Base-by-base conservation (phyloP, 129 eudicot species). In the Lactuca saligna region DNA sequence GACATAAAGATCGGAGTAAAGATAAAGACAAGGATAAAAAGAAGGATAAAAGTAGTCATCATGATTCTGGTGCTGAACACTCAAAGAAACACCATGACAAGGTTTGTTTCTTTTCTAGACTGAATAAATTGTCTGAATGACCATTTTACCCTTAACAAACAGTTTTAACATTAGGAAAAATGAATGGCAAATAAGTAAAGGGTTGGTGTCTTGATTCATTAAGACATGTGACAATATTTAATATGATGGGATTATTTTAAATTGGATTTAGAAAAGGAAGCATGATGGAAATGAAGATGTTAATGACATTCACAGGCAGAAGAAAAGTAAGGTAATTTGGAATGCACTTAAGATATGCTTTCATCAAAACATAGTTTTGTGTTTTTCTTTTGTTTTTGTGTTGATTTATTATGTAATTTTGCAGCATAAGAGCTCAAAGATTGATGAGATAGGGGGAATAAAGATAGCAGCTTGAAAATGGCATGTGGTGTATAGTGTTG, bases 361-460 rank as follows among this genome's bases (percentile, higher is more conserved):
- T 72, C 8, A 1, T 33, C 68, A 34, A 11, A 13, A 10, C 15
- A 31, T 60, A 16, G 12, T 32, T 17, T 46, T 39, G 4, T 31
- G 17, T 7, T 33, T 2, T 17, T 10, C 31, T 20, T 60, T 12
- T 17, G 20, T 33, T 55, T 74, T 57, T 44, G 9, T 37, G 46
- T 51, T 53, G 3, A 53, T 20, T 16, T 60, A 13, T 68, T 35
- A 13, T 65, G 39, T 77, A 13, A 42, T 54, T 70, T 69, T 80
- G 75, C 95, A 88, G 96, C 96, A 91, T 70, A 88, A 82, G 70
- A 91, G 94, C 86, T 82, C 98, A 75, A 91, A 86, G 83, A 76
- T 91, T 17, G 91, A 88, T 51, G 96, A 91, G 62, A 74, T 91
- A 76, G 95, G 95, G 64, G 85, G 83, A 25, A 88, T 88, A 80